A percentile compares a stretch with the other conserved stretches of the same genome.
Evolutionary conservation across 768 basidiomycete genomes (phyloP).

Genomic region (Russula sp.): DNA sequence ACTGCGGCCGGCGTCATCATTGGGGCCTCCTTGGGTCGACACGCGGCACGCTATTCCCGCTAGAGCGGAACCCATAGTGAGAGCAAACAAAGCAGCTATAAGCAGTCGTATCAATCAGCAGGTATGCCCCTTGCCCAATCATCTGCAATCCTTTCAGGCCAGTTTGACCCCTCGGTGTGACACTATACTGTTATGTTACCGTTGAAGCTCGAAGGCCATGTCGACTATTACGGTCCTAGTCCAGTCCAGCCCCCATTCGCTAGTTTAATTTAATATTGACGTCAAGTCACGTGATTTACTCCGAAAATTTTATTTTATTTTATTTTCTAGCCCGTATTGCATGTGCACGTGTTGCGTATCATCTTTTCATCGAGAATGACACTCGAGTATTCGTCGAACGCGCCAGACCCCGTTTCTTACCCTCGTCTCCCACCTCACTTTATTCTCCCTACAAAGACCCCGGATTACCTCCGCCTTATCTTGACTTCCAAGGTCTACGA

Average conservation of each 20-base stretch:
- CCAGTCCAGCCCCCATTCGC: too few relatives aligned
- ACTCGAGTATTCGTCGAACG: slow-evolving; percentile 65
- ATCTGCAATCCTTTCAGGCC: not conserved
- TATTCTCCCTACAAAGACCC: slow-evolving; percentile 61
- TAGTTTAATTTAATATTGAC: slow-evolving; percentile 6
- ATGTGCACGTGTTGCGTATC: too few relatives aligned
- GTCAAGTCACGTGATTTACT: slow-evolving; percentile 19
- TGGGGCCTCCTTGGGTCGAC: not conserved
- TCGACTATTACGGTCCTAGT: not conserved
- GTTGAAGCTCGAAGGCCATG: not conserved
- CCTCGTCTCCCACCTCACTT: slow-evolving; percentile 65
- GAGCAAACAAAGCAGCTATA: too few relatives aligned
- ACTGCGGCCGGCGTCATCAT: not conserved
- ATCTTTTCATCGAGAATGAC: slow-evolving; percentile 38
- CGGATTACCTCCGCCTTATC: slow-evolving; percentile 87
- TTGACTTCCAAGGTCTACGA: slow-evolving; percentile 90
- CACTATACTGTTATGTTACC: not conserved
- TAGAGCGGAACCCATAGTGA: not conserved
- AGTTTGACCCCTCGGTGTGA: not conserved
- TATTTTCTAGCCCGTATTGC: too few relatives aligned
- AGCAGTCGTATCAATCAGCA: too few relatives aligned
- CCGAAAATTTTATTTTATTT: not conserved
- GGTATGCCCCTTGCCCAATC: not conserved
- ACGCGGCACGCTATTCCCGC: not conserved
- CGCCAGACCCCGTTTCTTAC: slow-evolving; percentile 63